Percentiles rank a stretch among this genome's conserved stretches.
Evolutionary conservation across 1,139 yeast genomes (phyloP).

Genomic region (Geotrichum cucujoidarum): DNA sequence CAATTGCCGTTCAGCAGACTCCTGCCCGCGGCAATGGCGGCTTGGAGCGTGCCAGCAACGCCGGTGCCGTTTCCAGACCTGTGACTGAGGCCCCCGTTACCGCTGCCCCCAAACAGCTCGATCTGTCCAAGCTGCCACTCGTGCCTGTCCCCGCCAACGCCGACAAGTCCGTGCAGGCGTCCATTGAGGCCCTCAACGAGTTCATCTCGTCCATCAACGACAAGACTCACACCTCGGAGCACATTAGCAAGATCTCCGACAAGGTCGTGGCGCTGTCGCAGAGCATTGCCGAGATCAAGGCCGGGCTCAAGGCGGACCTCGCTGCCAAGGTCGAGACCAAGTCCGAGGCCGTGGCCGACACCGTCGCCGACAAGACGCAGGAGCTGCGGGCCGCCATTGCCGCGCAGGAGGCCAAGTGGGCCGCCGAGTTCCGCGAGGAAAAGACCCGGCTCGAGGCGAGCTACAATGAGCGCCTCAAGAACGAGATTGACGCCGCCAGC

Average conservation of each 20-base stretch:
- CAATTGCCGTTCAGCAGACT: slow-evolving; percentile 20
- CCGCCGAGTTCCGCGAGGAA: slow-evolving; percentile 55
- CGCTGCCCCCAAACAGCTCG: neutral
- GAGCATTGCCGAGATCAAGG: slow-evolving; percentile 29
- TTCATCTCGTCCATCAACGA: slow-evolving; percentile 50
- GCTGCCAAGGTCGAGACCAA: slow-evolving; percentile 20
- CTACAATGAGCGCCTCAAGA: slow-evolving; percentile 53
- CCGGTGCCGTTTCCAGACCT: slow-evolving; percentile 24
- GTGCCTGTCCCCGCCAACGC: slow-evolving; percentile 32
- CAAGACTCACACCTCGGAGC: slow-evolving; percentile 32
- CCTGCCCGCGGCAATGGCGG: slow-evolving; percentile 25
- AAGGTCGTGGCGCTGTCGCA: slow-evolving; percentile 32
- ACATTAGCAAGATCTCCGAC: slow-evolving; percentile 29
- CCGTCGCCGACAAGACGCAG: slow-evolving; percentile 24
- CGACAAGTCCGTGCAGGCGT: slow-evolving; percentile 46
- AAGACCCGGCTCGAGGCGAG: slow-evolving; percentile 59
- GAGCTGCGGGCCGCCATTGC: slow-evolving; percentile 41
- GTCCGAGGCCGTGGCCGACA: slow-evolving; percentile 20
- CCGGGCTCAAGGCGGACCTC: slow-evolving; percentile 27
- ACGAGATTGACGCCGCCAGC: slow-evolving; percentile 67
- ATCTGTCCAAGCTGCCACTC: slow-evolving; percentile 25
- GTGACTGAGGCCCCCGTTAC: slow-evolving; percentile 19
- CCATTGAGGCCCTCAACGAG: slow-evolving; percentile 49
- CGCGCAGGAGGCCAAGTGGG: slow-evolving; percentile 50
- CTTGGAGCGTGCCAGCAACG: slow-evolving; percentile 7